phyloP scores from a whole-genome alignment of 2,329 filamentous ascomycete species.

The Epichloe typhina region DNA sequence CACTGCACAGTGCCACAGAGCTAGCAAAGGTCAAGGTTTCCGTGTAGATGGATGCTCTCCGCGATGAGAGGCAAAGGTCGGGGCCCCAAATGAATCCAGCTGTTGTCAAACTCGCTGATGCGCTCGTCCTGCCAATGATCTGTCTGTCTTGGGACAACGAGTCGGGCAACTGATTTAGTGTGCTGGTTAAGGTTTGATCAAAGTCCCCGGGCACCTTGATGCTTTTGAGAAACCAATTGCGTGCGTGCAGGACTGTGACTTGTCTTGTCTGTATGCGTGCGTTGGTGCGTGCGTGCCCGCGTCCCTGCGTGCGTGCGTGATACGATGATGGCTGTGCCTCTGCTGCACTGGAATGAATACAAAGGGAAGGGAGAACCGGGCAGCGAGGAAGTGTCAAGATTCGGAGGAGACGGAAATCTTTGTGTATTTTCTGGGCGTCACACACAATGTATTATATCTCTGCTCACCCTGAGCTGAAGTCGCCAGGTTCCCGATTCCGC shows the following conservation, averaged over 20 bases:
- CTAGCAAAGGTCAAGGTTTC: too few species aligned
- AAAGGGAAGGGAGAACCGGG: conserved; percentile 1
- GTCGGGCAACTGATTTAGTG: too few species aligned
- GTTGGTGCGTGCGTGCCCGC: too few species aligned
- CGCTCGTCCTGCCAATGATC: background rate
- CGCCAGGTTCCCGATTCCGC: conserved; percentile 4
- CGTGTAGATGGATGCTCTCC: too few species aligned
- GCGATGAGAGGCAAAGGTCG: too few species aligned
- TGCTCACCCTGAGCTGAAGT: conserved; percentile 4
- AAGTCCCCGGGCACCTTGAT: background rate
- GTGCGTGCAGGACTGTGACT: background rate
- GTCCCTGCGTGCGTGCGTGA: background rate
- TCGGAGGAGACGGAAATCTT: conserved; percentile 2
- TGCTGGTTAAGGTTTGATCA: background rate
- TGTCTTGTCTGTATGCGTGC: background rate
- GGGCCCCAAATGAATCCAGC: too few species aligned
- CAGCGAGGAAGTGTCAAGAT: background rate
- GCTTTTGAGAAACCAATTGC: background rate
- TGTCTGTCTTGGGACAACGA: background rate
- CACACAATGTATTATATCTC: conserved; percentile 10
- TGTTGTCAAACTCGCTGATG: too few species aligned
- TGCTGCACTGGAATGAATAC: background rate
- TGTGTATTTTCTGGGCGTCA: conserved; percentile 1
- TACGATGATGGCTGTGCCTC: background rate
- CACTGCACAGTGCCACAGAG: too few species aligned